Evolutionary conservation across 2,329 filamentous ascomycete genomes (phyloP).

Genomic region (Camillea tinctor): DNA sequence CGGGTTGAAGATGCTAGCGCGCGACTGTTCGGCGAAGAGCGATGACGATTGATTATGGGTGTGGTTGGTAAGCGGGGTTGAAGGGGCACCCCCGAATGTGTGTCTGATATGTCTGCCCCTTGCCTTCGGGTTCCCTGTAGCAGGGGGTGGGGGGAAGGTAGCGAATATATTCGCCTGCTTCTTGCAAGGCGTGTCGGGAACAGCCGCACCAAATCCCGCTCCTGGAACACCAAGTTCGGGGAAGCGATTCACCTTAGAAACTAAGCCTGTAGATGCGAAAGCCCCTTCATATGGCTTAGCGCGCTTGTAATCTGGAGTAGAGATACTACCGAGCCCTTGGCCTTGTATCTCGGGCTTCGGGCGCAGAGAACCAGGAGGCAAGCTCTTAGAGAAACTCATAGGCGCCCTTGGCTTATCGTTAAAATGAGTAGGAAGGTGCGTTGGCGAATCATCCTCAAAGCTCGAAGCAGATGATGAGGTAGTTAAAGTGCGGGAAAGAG

Average conservation of each 20-base stretch:
- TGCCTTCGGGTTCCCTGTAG: conserved; percentile 57
- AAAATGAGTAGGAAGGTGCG: conserved; percentile 56
- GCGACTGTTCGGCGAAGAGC: conserved; percentile 54
- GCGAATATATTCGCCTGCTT: conserved; percentile 71
- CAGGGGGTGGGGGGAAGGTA: conserved; percentile 57
- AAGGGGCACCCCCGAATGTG: conserved; percentile 79
- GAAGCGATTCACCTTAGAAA: conserved; percentile 91
- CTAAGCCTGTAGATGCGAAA: conserved; percentile 90
- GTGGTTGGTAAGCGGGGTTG: conserved; percentile 61
- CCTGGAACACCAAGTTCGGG: conserved; percentile 63
- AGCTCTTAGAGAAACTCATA: conserved; percentile 68
- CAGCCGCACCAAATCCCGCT: conserved; percentile 55
- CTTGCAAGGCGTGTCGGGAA: conserved; percentile 97
- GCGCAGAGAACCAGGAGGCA: conserved; percentile 49
- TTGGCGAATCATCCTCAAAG: conserved; percentile 66
- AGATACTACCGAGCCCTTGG: conserved; percentile 44
- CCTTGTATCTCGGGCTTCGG: conserved; percentile 22
- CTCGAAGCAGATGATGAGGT: conserved; percentile 84
- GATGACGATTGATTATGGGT: conserved; percentile 47
- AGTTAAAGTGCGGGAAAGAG: conserved; percentile 81
- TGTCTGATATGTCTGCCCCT: conserved; percentile 64
- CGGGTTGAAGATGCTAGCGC: conserved; percentile 63
- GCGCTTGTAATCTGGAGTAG: conserved; percentile 76
- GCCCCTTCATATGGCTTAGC: conserved; percentile 76
- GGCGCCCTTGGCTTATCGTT: conserved; percentile 50